Evolutionary conservation across 306 rosid genomes (phyloP).

Genomic region (Lithocarpus polystachyus): DNA sequence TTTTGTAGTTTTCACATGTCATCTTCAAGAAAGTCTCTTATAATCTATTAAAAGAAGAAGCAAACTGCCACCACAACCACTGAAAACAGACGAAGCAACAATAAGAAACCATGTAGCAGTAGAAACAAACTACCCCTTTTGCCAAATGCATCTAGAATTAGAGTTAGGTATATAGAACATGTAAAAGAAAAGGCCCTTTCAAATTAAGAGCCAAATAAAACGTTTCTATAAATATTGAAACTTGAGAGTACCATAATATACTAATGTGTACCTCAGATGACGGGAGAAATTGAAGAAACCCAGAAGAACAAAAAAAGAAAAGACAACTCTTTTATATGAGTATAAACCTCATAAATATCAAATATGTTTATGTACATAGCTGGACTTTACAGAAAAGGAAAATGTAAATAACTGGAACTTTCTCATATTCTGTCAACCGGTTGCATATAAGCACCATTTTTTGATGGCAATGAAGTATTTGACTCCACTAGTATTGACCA

Average conservation of each 20-base stretch:
- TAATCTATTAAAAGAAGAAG: constrained; percentile 16
- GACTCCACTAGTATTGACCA: constrained; percentile 96
- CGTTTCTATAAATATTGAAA: constrained; percentile 15
- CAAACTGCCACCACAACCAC: constrained; percentile 49
- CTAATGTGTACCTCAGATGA: constrained; percentile 4
- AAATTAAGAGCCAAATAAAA: constrained; percentile 13
- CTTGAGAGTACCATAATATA: neutral
- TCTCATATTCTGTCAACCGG: constrained; percentile 23
- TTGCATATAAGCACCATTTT: constrained; percentile 29
- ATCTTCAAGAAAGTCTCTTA: constrained; percentile 21
- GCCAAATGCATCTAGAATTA: neutral
- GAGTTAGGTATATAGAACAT: neutral
- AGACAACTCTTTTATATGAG: constrained; percentile 3
- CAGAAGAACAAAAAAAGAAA: neutral
- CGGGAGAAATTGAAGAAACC: neutral
- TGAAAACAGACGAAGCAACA: constrained; percentile 49
- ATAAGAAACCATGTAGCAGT: constrained; percentile 4
- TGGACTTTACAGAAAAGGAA: neutral
- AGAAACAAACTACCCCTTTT: neutral
- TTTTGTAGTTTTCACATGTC: constrained; percentile 41
- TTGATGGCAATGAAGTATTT: constrained; percentile 51
- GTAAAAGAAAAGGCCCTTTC: neutral
- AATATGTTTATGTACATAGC: constrained; percentile 22
- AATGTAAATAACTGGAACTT: constrained; percentile 32
- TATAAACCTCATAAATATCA: constrained; percentile 32